Evolutionary conservation across 257 asterid species (phyloP), one percentile per base, ranked within the genome.

Genomic region (Lycium ferocissimum): DNA sequence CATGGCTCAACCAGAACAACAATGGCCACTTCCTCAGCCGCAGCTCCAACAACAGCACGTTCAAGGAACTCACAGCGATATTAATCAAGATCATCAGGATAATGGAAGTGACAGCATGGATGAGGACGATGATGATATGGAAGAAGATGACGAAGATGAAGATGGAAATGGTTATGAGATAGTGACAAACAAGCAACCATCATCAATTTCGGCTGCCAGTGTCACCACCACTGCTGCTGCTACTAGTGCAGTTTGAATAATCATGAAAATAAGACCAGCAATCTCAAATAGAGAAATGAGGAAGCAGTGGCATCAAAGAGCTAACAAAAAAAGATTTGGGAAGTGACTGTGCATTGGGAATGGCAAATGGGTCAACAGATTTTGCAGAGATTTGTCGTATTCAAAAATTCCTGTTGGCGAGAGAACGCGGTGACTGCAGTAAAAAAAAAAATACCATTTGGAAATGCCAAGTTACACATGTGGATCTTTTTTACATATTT

Each of bases 1-100:
- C 58, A 97, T 95, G 99, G 99, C 96, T 45, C 90, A 88, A 37
- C 99, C 99, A 5, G 98, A 95, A 56, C 98, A 95, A 85, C 99
- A 95, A 73, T 95, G 98, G 98, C 97, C 99, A 12, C 85, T 86
- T 38, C 83, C 87, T 26, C 84, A 87, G 3, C 90, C 81, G 8
- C 87, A 35, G 40, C 88, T 63, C 9, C 89, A 75, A 0, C 37
- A 75, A 6, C 62, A 35, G 33, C 33, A 26, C 33, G 33, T 26
- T 1, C 33, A 26, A 65, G 45, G 88, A 85, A 71, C 90, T 87
- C 58, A 92, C 92, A 56, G 70, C 87, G 17, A 49, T 65, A 61
- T 61, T n/a, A 75, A 47, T 49, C 62, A 35, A 49, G 45, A 53
- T n/a, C 49, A 47, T 49, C 62, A 35, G 22, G 45, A 53, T 9